Evolutionary conservation across 192 early-diverging fungal genomes (phyloP), one percentile per base, ranked within the genome.

Genomic region (Coemansia brasiliensis): DNA sequence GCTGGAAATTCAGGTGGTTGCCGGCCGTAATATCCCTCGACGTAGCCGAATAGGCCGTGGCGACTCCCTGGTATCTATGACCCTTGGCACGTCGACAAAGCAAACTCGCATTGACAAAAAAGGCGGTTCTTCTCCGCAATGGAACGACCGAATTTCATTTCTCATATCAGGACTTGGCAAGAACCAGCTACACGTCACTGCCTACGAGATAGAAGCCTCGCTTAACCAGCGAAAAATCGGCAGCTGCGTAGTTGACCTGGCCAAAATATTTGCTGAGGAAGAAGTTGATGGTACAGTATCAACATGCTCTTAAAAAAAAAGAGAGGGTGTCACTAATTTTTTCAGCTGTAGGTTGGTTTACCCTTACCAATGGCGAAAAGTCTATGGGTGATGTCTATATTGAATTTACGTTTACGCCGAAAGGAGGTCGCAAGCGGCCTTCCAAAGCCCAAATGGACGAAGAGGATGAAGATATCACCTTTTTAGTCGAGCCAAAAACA

Each of bases 51-150:
- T 82, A 39, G 76, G 75, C 20, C 68, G 73, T 11, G 71, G 73
- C 44, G 75, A 82, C 63, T 57, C 72, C 16, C 51, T 60, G 10
- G 65, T 82, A 17, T 62, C 78, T 27, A 57, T 82, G 27, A 64
- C 54, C 1, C 44, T 82, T 9, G 80, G 71, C 39, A 74, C 61
- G 16, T 53, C 61, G 24, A 72, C 52, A 35, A 79, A 75, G 61
- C 67, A 63, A 44, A 74, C 75, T 16, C 70, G 68, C 44, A 63
- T 72, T 4, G 72, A 82, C 59, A 74, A 74, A 58, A 82, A 68
- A 57, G 80, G 80, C 58, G 80, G 80, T 17, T 27, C 64, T 2
- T 57, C 65, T 22, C 80, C 80, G 12, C 53, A 66, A 40, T 82
- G 80, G 80, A 82, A 79, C 37, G 72, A 79, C 52, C 62, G 50